Evolutionary conservation across 2,329 filamentous ascomycete genomes (phyloP).

Genomic region (Helotiales sp.): DNA sequence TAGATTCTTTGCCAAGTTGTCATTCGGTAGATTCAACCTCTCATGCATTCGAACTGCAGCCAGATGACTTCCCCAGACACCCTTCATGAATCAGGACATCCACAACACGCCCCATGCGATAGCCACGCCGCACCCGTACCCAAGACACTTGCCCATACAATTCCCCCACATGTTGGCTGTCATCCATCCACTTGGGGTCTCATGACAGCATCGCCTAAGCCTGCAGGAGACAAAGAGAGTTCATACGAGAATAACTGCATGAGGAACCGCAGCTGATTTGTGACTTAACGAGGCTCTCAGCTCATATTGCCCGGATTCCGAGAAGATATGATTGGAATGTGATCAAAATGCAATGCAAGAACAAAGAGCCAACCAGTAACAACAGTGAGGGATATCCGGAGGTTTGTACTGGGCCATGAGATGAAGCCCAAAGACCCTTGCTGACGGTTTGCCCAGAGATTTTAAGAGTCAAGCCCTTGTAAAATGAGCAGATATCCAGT

Average conservation of each 20-base stretch:
- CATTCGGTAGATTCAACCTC: background rate
- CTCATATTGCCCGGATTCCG: background rate
- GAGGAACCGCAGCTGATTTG: background rate
- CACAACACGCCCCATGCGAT: background rate
- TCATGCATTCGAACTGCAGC: background rate
- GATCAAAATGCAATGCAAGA: background rate
- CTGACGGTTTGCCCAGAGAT: background rate
- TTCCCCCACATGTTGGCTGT: background rate
- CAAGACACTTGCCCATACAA: background rate
- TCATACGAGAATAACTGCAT: background rate
- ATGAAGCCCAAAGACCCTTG: background rate
- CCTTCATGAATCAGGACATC: background rate
- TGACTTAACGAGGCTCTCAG: background rate
- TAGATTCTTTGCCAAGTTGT: background rate
- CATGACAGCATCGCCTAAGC: conserved; percentile 1
- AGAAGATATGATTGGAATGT: background rate
- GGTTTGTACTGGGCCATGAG: background rate
- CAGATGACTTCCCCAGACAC: background rate
- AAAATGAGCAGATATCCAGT: background rate
- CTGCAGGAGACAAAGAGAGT: background rate
- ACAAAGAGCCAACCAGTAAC: background rate
- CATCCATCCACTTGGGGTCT: background rate
- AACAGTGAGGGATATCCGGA: background rate
- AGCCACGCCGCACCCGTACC: background rate
- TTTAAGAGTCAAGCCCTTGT: background rate